Base-by-base conservation (phyloP, 805 yeast genomes). In the Ogataea henricii region DNA sequence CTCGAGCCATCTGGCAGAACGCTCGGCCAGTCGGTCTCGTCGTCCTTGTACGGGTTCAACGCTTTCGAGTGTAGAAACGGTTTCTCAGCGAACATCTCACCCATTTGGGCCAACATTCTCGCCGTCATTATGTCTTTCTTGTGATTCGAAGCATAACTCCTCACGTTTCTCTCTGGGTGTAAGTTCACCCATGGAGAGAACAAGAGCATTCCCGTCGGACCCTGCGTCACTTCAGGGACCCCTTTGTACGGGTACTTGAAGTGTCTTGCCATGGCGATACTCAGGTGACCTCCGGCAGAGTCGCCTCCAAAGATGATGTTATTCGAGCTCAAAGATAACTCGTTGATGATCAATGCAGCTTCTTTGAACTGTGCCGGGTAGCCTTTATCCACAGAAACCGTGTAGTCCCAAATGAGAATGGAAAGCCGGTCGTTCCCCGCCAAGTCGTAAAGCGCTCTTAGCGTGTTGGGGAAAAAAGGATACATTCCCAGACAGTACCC, bases 101-200 rank as follows among this genome's bases (percentile, higher is more conserved):
- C 49, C 45, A 46, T 41, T 20, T 46, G 49, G 10, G n/a, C 37
- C 30, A 46, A 23, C 10, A 37, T 33, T 9, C 9, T 17, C 2
- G 39, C 45, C 1, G 49, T 46, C 33, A 46, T 18, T 14, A 41
- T 35, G 33, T 46, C 49, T 21, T 27, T 46, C 33, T 36, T 29
- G 26, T 34, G 35, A 18, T 46, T 46, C 9, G 42, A 14, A 14
- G 32, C 42, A 21, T 46, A 41, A 3, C 43, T 20, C n/a, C 49
- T 46, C 14, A 7, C 25, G 7, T 13, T n/a, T n/a, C 18, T 9
- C 4, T 35, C 43, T 3, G 46, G 49, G 29, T 46, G 36, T 2
- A 46, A 9, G 22, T 46, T 46, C 20, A 46, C 46, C 49, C 49
- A 46, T 4, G 49, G 46, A 16, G 49, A 41, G 25, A 46, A 41